Evolutionary conservation across 257 asterid species (phyloP), one percentile per base, ranked within the genome.

Genomic region (Lithospermum erythrorhizon): DNA sequence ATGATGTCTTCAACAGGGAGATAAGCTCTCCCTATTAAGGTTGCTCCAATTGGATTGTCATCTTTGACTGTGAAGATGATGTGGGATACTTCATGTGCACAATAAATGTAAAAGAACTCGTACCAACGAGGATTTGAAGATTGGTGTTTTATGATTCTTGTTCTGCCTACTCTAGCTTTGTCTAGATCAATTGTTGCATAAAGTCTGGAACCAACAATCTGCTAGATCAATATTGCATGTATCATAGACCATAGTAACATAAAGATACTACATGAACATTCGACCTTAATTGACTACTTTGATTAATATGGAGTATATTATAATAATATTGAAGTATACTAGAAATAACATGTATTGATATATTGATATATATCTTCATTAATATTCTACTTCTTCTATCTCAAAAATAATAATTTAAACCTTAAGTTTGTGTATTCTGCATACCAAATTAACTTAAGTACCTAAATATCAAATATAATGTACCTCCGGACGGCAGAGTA

Each of bases 151-250:
- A 78, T 61, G 72, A 73, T 56, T 63, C 85, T 70, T 1, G 98
- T 87, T 61, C 96, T 55, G 10, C 79, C 98, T 0, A 78, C 93
- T 45, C 96, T 70, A 1, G 94, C 96, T 69, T 79, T 68, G 55
- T 79, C 88, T 16, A 91, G 63, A 57, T 91, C 96, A 5, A 91
- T 71, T 9, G 96, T 82, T 27, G 96, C 94, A 57, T 87, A 91
- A 35, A 85, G 41, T 59, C 72, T 72, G 15, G 83, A 68, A 24
- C 87, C 87, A 19, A 72, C 76, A 55, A 79, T 65, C 97, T 88
- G 76, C 1, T 54, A 58, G 48, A 51, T 20, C 53, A 4, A 20
- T 14, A 18, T 14, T 41, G 49, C 14, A 35, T 35, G 45, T 35
- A 10, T 35, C 14, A 35, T 35, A 35, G 45, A 35, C 2, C 45